These are phyloP conservation scores for Aristolochia californica DNA, from an alignment of 164 flowering plant genomes.

Conservation along the genomic window DNA sequence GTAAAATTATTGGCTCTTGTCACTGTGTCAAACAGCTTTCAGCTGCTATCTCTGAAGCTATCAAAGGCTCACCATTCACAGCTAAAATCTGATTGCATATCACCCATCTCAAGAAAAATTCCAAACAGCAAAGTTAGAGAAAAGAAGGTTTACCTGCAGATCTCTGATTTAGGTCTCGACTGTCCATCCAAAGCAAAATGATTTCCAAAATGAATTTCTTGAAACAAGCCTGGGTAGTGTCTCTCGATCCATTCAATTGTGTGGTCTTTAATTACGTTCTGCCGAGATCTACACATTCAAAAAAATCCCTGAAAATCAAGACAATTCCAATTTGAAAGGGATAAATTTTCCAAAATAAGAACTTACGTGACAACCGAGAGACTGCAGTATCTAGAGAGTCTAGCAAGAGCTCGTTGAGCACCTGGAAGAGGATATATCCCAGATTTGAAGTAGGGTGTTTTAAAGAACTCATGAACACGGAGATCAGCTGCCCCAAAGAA, in stretches of 20 bases:
- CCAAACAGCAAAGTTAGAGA: too few species aligned
- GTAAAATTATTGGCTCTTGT: too few species aligned
- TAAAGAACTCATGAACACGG: slow-evolving; percentile 90
- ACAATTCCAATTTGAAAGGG: not conserved
- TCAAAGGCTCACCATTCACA: too few species aligned
- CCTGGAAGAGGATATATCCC: slow-evolving; percentile 91
- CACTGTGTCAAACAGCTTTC: too few species aligned
- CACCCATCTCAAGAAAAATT: too few species aligned
- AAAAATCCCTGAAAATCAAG: not conserved
- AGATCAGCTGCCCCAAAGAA: slow-evolving; percentile 51
- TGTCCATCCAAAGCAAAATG: slow-evolving; percentile 81
- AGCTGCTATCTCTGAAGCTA: too few species aligned
- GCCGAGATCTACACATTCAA: slow-evolving; percentile 52
- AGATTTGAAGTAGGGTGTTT: slow-evolving; percentile 72
- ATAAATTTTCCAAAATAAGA: not conserved
- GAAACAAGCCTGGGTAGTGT: slow-evolving; percentile 68
- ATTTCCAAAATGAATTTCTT: slow-evolving; percentile 86
- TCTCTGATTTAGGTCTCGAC: slow-evolving; percentile 77
- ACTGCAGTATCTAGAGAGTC: slow-evolving; percentile 54
- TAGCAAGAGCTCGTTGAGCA: slow-evolving; percentile 49
- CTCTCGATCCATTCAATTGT: slow-evolving; percentile 81
- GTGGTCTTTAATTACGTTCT: slow-evolving; percentile 79
- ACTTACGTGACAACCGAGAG: slow-evolving; percentile 79
- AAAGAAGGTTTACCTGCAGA: slow-evolving; percentile 52
- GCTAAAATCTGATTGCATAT: too few species aligned